Percentiles rank a stretch among this genome's conserved stretches.
phyloP scores from a whole-genome alignment of 2,329 filamentous ascomycete species.

The Gnomoniopsis smithogilvyi region DNA sequence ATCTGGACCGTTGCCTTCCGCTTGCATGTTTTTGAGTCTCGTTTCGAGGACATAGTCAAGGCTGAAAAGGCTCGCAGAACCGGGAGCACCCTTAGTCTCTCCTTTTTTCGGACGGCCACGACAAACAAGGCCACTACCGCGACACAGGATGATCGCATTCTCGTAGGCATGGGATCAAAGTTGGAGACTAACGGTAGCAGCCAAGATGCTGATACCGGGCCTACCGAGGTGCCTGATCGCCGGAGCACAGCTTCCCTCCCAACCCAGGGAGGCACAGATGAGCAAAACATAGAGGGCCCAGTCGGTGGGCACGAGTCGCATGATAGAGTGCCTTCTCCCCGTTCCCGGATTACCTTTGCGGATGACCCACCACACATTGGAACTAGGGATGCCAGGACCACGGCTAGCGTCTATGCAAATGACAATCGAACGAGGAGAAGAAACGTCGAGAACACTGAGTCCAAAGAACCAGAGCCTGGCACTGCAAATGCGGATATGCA shows the following conservation, averaged over 20 bases:
- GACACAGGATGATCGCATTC: background rate
- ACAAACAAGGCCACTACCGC: conserved; percentile 11
- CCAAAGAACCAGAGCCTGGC: background rate
- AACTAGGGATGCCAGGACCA: conserved; percentile 1
- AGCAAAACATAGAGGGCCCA: background rate
- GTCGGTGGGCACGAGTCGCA: background rate
- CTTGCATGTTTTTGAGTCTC: conserved; percentile 58
- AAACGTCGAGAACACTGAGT: background rate
- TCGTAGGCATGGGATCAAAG: conserved; percentile 1
- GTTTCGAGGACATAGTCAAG: conserved; percentile 52
- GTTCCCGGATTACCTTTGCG: conserved; percentile 8
- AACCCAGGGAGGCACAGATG: background rate
- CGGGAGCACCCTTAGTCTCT: conserved; percentile 17
- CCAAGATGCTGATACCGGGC: background rate
- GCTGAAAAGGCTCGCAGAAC: conserved; percentile 24
- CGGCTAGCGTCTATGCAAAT: background rate
- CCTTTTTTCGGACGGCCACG: background rate
- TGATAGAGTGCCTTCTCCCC: background rate
- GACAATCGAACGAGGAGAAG: background rate
- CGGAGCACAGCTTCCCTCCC: conserved; percentile 3
- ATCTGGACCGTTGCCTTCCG: conserved; percentile 61
- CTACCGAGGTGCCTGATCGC: background rate
- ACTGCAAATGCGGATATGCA: conserved; percentile 25
- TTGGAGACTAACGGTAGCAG: background rate
- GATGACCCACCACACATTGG: background rate